Evolutionary conservation across 208 protist species (phyloP).

Genomic region (Spongospora subterranea): DNA sequence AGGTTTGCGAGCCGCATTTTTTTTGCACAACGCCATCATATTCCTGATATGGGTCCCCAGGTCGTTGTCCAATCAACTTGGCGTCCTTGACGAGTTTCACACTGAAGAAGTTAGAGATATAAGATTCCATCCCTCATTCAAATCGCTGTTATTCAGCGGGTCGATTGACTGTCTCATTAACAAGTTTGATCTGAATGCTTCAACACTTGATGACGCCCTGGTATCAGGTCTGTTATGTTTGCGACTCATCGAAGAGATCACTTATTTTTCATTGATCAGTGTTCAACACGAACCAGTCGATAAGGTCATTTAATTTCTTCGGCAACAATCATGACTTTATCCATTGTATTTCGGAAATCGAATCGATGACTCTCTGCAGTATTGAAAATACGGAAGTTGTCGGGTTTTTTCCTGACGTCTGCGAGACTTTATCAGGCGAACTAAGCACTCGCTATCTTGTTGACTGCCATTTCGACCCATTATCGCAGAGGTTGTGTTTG

Average conservation of each 20-base stretch:
- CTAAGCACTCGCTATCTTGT: conserved; percentile 30
- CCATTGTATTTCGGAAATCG: conserved; percentile 11
- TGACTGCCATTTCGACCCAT: conserved; percentile 1
- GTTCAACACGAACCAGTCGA: conserved; percentile 25
- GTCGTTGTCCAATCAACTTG: not conserved
- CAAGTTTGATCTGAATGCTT: conserved; percentile 50
- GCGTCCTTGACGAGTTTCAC: conserved; percentile 49
- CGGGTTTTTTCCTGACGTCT: not conserved
- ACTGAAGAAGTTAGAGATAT: conserved; percentile 47
- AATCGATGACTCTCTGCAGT: not conserved
- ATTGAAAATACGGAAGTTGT: not conserved
- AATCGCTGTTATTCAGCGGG: conserved; percentile 11
- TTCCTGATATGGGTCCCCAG: not conserved
- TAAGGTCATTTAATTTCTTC: conserved; percentile 22
- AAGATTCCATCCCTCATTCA: not conserved
- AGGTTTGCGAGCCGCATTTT: not conserved
- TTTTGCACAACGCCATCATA: not conserved
- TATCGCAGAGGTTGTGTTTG: not conserved
- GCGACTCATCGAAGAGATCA: not conserved
- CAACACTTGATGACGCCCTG: conserved; percentile 42
- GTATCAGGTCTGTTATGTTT: not conserved
- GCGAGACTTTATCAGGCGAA: not conserved
- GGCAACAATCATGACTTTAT: not conserved
- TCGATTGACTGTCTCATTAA: conserved; percentile 45
- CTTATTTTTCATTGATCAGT: not conserved